These are phyloP conservation scores for Centrapalus pauciflorus DNA, from an alignment of 129 eudicot genomes.

Conservation along the genomic window DNA sequence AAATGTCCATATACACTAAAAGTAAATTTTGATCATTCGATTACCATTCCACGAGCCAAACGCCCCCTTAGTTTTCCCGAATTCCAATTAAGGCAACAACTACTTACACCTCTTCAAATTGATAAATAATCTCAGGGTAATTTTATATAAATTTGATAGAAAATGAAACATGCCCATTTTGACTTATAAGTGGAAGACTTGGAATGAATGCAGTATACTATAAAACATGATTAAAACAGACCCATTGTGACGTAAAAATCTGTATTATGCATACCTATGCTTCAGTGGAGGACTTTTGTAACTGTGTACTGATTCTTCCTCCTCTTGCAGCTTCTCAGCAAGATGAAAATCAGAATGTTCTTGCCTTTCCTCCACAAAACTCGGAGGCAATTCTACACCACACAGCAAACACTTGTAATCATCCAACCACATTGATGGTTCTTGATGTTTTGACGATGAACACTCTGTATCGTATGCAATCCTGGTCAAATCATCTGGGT, in stretches of 20 bases:
- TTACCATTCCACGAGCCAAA: too few species aligned
- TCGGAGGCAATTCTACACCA: constrained; percentile 81
- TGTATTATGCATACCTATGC: constrained; percentile 39
- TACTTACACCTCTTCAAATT: too few species aligned
- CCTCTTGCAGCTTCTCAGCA: constrained; percentile 78
- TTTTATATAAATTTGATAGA: too few species aligned
- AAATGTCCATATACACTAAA: too few species aligned
- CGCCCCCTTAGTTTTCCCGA: too few species aligned
- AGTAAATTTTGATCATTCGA: too few species aligned
- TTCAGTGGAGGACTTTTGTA: constrained; percentile 19
- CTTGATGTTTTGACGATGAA: constrained; percentile 37
- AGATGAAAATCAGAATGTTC: constrained; percentile 93
- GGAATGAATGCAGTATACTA: neutral
- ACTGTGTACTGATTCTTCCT: constrained; percentile 50
- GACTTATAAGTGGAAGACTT: neutral
- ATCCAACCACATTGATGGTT: constrained; percentile 59
- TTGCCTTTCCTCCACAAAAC: constrained; percentile 81
- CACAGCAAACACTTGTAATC: constrained; percentile 80
- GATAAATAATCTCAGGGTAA: too few species aligned
- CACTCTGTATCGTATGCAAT: constrained; percentile 32
- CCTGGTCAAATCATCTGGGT: constrained; percentile 7
- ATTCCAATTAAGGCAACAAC: too few species aligned
- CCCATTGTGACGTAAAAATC: neutral
- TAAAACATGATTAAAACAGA: neutral
- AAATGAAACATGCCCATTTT: neutral